Conservation (phyloP, 352 stramenopile species). For the Phytophthora fragariaefolia region DNA sequence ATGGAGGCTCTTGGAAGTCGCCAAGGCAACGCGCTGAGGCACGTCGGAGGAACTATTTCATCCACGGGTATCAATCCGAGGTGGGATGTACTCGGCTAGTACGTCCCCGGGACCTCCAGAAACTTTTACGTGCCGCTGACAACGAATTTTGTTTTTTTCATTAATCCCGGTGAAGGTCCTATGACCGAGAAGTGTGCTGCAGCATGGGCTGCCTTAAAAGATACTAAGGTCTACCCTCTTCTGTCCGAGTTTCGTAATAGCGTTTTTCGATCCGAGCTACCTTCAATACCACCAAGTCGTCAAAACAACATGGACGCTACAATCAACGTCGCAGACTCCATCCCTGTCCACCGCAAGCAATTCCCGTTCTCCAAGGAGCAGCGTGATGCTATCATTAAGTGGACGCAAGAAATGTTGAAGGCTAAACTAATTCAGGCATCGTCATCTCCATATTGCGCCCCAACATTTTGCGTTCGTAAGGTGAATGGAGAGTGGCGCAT, state of each 20-base stretch:
- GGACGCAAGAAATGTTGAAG: conserved; percentile 1
- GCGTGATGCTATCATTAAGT: neutral
- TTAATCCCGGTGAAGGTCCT: neutral
- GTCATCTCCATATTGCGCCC: conserved; percentile 1
- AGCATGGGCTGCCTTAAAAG: neutral
- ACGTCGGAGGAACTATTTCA: neutral
- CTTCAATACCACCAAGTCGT: neutral
- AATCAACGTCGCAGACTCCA: neutral
- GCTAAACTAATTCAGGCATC: neutral
- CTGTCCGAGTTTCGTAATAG: neutral
- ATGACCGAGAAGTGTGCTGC: neutral
- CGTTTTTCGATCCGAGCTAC: neutral
- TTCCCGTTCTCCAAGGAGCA: neutral
- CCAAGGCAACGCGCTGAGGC: neutral
- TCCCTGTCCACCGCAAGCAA: neutral
- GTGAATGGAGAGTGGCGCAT: neutral
- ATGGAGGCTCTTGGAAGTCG: too few relatives aligned
- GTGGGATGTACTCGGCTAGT: neutral
- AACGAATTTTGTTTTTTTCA: neutral
- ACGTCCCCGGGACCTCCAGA: neutral
- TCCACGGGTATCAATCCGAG: neutral
- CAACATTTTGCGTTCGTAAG: conserved; percentile 1
- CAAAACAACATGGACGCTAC: neutral
- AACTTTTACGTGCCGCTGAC: neutral
- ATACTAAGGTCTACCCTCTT: neutral